phyloP scores from a whole-genome alignment of 129 eudicot genomes.

The Artemisia tridentata region DNA sequence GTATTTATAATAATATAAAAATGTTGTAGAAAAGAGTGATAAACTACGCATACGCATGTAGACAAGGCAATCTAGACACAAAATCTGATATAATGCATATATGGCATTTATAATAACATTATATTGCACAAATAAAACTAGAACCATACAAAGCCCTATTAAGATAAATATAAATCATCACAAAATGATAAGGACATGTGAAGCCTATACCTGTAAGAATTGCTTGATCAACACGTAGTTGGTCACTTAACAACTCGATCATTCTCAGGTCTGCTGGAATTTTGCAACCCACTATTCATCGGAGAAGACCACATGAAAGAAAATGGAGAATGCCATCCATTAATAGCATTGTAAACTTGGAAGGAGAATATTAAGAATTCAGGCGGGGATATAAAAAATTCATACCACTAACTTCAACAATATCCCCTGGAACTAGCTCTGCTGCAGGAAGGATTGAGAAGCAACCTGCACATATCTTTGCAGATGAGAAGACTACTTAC shows the following conservation, averaged over 20 bases:
- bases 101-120: neutral
- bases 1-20: constrained; percentile 4
- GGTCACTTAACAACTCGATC: constrained; percentile 86
- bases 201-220: constrained; percentile 81
- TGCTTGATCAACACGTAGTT: constrained; percentile 96
- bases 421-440: constrained; percentile 96
- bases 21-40: neutral
- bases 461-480: constrained; percentile 54
- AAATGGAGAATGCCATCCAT: constrained; percentile 16
- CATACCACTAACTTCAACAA: constrained; percentile 95
- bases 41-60: neutral
- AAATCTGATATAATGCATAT: neutral
- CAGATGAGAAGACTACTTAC: too few relatives aligned
- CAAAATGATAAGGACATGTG: neutral
- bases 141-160: neutral
- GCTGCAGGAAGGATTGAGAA: constrained; percentile 94
- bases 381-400: constrained; percentile 12
- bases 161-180: constrained; percentile 1
- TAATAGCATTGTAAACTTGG: neutral
- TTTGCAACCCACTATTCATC: constrained; percentile 79
- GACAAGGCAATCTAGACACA: constrained; percentile 4
- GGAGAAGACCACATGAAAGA: constrained; percentile 17
- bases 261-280: constrained; percentile 97
- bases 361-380: neutral
- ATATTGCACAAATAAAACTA: neutral